Conservation (phyloP, 1,284 basidiomycete species). For the Cystobasidium sp. region DNA sequence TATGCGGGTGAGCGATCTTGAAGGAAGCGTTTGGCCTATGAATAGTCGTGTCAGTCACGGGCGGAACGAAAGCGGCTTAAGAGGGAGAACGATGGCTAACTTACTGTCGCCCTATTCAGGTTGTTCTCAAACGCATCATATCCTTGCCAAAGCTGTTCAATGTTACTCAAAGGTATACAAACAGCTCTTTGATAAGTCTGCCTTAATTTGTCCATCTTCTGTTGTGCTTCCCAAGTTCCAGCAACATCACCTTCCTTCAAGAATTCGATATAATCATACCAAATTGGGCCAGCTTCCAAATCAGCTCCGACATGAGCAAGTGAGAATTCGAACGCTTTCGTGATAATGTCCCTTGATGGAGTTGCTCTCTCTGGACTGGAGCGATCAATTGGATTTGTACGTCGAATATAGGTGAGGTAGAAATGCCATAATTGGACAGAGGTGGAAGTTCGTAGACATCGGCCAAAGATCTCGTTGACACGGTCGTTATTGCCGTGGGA, state of each 20-base stretch:
- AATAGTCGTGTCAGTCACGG: background rate
- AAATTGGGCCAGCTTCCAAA: conserved; percentile 63
- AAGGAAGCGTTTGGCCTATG: conserved; percentile 88
- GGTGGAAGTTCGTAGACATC: conserved; percentile 77
- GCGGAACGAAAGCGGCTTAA: background rate
- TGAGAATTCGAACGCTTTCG: conserved; percentile 92
- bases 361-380: conserved; percentile 58
- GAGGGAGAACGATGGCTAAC: background rate
- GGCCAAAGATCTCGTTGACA: conserved; percentile 77
- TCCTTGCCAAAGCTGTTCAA: conserved; percentile 92
- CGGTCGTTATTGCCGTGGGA: conserved; percentile 71
- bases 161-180: conserved; percentile 88
- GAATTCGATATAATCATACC: conserved; percentile 76
- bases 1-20: conserved; percentile 79
- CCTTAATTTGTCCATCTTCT: conserved; percentile 90
- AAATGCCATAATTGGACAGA: conserved; percentile 85
- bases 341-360: conserved; percentile 72
- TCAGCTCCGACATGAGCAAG: conserved; percentile 83
- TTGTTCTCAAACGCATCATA: conserved; percentile 91
- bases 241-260: conserved; percentile 75
- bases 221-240: conserved; percentile 91
- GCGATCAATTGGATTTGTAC: conserved; percentile 59
- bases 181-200: conserved; percentile 92
- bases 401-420: conserved; percentile 81
- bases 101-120: conserved; percentile 83